A percentile compares a stretch with the other conserved stretches of the same genome.
phyloP scores from a whole-genome alignment of 228 moss, liverwort and hornwort genomes.

The Sphagnum fallax region DNA sequence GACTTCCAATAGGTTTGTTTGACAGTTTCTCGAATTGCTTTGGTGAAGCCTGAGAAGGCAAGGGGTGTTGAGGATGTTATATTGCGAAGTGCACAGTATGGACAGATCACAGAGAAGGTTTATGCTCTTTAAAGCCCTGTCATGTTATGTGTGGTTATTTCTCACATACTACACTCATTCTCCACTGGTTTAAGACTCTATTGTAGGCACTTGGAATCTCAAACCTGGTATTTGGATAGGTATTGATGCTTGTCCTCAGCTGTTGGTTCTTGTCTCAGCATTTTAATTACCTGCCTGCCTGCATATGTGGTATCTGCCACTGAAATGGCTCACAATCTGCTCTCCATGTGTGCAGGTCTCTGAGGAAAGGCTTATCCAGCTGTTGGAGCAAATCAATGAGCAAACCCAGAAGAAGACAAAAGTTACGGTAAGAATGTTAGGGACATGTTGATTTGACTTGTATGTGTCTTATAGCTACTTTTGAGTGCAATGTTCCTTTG shows the following conservation, averaged over 20 bases:
- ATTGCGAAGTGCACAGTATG: conserved; percentile 78
- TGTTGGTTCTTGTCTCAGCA: no score
- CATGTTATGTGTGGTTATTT: background rate
- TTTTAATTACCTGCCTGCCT: no score
- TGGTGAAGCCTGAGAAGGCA: conserved; percentile 97
- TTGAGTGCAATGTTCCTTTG: background rate
- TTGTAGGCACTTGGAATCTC: no score
- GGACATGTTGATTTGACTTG: background rate
- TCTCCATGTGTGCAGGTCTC: conserved; percentile 39
- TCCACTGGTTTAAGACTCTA: no score
- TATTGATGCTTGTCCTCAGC: no score
- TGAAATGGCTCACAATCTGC: no score
- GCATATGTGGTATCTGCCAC: no score
- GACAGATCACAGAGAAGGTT: conserved; percentile 93
- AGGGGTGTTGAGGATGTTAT: conserved; percentile 95
- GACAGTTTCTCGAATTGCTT: conserved; percentile 82
- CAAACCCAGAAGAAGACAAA: conserved; percentile 78
- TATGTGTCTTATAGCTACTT: background rate
- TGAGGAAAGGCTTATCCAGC: conserved; percentile 72
- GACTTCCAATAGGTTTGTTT: no score
- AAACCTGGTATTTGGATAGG: no score
- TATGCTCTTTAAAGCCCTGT: background rate
- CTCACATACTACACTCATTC: no score
- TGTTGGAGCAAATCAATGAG: conserved; percentile 92
- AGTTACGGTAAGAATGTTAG: conserved; percentile 51